These are phyloP conservation scores for Ulmus americana DNA, from an alignment of 331 rosid genomes.

Conservation along the genomic window DNA sequence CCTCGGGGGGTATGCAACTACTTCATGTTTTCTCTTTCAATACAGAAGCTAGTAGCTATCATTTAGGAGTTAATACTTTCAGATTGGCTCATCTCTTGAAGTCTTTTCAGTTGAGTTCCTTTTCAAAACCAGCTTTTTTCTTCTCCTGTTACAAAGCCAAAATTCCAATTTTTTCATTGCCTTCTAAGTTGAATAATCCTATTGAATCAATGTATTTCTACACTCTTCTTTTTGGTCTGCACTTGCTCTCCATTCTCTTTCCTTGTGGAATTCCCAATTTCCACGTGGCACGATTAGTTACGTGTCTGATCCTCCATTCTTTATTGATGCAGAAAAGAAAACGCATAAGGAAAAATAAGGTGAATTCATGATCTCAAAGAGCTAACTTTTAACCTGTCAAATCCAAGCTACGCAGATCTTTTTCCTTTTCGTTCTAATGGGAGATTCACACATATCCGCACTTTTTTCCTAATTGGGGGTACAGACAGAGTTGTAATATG, in stretches of 20 bases:
- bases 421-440: neutral
- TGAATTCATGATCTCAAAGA: slow-evolving; percentile 11
- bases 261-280: slow-evolving; percentile 15
- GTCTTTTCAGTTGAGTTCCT: neutral
- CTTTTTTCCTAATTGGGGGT: neutral
- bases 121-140: neutral
- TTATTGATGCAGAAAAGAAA: slow-evolving; percentile 17
- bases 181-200: slow-evolving; percentile 2
- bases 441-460: neutral
- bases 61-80: neutral
- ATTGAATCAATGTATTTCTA: neutral
- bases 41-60: neutral
- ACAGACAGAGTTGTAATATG: neutral
- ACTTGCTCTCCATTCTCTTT: neutral
- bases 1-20: neutral
- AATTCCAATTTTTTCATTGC: neutral
- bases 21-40: neutral
- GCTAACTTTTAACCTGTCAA: slow-evolving; percentile 6
- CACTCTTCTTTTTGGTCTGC: neutral
- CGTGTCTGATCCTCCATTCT: slow-evolving; percentile 19
- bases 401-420: neutral
- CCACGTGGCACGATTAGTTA: slow-evolving; percentile 12
- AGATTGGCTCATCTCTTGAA: neutral
- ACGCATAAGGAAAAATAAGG: slow-evolving; percentile 9
- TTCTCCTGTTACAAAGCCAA: neutral